phyloP scores from a whole-genome alignment of 2,329 filamentous ascomycete species.

The Colletotrichum orbiculare region DNA sequence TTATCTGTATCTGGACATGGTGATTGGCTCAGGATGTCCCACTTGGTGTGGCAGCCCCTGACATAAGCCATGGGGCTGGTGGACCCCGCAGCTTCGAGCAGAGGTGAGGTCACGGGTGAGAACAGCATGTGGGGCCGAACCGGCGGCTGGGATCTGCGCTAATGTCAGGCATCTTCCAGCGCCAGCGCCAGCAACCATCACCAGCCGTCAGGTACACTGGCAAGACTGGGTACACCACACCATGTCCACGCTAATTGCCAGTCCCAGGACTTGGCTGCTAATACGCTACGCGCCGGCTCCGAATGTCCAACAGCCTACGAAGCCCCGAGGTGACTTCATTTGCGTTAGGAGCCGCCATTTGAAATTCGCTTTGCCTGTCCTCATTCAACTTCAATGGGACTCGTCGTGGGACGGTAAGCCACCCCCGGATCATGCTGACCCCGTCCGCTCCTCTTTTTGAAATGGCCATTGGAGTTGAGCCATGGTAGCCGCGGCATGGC shows the following conservation, averaged over 20 bases:
- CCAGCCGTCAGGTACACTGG: too few relatives aligned
- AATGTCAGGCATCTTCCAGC: slow-evolving; percentile 25
- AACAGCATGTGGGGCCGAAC: slow-evolving; percentile 13
- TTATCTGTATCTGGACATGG: too few relatives aligned
- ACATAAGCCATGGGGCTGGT: slow-evolving; percentile 5
- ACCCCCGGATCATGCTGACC: slow-evolving; percentile 16
- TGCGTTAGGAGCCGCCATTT: slow-evolving; percentile 8
- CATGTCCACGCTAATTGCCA: too few relatives aligned
- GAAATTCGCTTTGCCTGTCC: neutral
- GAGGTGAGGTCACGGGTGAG: too few relatives aligned
- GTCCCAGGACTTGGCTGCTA: neutral
- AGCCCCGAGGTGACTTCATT: slow-evolving; percentile 18
- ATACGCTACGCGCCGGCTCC: slow-evolving; percentile 20
- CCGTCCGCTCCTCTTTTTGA: slow-evolving; percentile 14
- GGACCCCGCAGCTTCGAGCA: slow-evolving; percentile 4
- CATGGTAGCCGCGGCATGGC: slow-evolving; percentile 11
- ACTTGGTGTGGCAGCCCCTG: neutral
- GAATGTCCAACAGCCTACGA: neutral
- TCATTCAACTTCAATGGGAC: neutral
- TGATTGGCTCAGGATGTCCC: neutral
- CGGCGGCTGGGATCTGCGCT: slow-evolving; percentile 34
- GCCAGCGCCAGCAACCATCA: neutral
- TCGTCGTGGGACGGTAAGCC: slow-evolving; percentile 9
- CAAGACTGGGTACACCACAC: too few relatives aligned
- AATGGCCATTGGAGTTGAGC: slow-evolving; percentile 13